A percentile compares a stretch with the other conserved stretches of the same genome.
These are phyloP conservation scores for Candida sp. DNA, from an alignment of 1,139 yeast species.

Conservation along the genomic window DNA sequence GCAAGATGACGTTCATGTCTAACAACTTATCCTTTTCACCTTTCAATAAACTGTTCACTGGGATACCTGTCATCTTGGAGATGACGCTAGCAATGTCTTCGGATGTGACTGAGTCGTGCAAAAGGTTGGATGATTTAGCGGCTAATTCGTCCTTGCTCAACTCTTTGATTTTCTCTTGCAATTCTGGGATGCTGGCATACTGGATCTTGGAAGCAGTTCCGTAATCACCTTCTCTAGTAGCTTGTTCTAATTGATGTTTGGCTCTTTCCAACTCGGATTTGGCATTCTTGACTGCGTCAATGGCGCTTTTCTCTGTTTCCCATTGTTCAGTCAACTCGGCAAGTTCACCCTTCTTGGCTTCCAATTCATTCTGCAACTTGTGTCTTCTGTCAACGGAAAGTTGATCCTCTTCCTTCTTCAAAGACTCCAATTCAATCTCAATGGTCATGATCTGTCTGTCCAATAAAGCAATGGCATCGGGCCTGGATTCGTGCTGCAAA, in stretches of 20 bases:
- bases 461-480: slow-evolving; percentile 89
- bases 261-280: slow-evolving; percentile 87
- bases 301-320: slow-evolving; percentile 79
- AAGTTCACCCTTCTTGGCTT: slow-evolving; percentile 65
- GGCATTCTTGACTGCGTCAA: slow-evolving; percentile 77
- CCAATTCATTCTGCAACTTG: slow-evolving; percentile 68
- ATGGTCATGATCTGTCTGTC: slow-evolving; percentile 94
- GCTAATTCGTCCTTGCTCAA: slow-evolving; percentile 36
- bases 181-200: slow-evolving; percentile 81
- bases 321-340: slow-evolving; percentile 77
- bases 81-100: slow-evolving; percentile 94
- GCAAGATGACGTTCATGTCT: slow-evolving; percentile 83
- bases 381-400: slow-evolving; percentile 75
- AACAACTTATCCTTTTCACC: slow-evolving; percentile 93
- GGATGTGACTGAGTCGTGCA: slow-evolving; percentile 93
- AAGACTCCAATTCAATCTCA: slow-evolving; percentile 91
- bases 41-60: slow-evolving; percentile 87
- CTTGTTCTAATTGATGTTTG: slow-evolving; percentile 77
- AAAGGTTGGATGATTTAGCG: slow-evolving; percentile 33
- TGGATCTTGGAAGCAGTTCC: slow-evolving; percentile 90
- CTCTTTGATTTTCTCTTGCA: slow-evolving; percentile 61
- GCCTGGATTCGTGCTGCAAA: slow-evolving; percentile 95
- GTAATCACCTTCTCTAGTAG: slow-evolving; percentile 85
- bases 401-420: slow-evolving; percentile 90
- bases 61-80: slow-evolving; percentile 95